phyloP scores from a whole-genome alignment of 139 green algal species.

The Chlorella sp. region DNA sequence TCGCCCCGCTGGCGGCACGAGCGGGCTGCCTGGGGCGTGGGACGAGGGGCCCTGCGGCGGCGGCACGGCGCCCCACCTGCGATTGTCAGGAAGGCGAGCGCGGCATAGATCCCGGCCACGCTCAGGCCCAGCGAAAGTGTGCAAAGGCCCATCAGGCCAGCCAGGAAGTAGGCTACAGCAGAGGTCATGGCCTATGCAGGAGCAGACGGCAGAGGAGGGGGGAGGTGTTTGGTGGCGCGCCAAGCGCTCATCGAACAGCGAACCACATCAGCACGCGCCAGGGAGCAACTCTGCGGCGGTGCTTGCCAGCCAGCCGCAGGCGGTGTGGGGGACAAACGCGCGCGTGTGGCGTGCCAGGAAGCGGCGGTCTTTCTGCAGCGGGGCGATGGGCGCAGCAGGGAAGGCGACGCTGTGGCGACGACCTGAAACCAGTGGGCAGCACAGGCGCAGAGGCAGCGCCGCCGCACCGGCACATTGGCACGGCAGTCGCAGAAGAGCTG shows the following conservation, averaged over 20 bases:
- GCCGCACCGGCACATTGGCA: slow-evolving; percentile 29
- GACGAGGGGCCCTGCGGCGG: too few relatives aligned
- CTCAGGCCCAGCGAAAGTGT: background rate
- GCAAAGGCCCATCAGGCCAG: background rate
- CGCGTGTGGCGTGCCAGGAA: slow-evolving; percentile 26
- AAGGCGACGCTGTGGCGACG: background rate
- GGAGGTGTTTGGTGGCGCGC: background rate
- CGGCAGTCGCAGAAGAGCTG: slow-evolving; percentile 52
- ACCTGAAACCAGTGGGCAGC: background rate
- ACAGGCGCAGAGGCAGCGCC: background rate
- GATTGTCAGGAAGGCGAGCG: too few relatives aligned
- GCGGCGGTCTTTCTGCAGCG: slow-evolving; percentile 16
- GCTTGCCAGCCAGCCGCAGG: slow-evolving; percentile 31
- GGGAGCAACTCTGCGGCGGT: background rate
- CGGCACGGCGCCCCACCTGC: too few relatives aligned
- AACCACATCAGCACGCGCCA: background rate
- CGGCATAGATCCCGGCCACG: slow-evolving; percentile 17
- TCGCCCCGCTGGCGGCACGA: too few relatives aligned
- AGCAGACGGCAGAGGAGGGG: background rate
- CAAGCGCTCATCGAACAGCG: background rate
- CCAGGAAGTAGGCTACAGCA: slow-evolving; percentile 14
- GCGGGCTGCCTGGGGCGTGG: too few relatives aligned
- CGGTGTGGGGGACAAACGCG: slow-evolving; percentile 14
- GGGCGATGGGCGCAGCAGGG: background rate
- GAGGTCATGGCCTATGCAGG: slow-evolving; percentile 13